Evolutionary conservation across 192 early-diverging fungal species (phyloP), one percentile per base, ranked within the genome.

Genomic region (Ambispora gerdemannii): DNA sequence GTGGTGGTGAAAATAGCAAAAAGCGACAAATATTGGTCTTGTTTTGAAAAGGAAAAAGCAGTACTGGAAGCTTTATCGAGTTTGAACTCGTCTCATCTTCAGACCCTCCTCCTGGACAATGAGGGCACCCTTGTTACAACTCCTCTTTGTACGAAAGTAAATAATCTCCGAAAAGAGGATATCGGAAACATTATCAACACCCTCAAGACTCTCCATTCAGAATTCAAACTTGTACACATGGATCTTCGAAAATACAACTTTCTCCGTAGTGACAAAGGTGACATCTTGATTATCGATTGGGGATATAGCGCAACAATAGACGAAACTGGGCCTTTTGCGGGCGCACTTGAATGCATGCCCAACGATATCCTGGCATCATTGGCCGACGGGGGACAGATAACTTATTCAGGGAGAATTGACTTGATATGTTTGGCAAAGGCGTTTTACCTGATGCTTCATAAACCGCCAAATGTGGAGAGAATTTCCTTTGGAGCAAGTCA

Each of bases 271-370:
- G 0, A 66, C 20, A 32, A 35, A 25, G 66, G 10, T 3, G 50
- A 64, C 2, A 64, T 64, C 20, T 17, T 64, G 3, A 67, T 67
- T 53, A 67, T 35, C 34, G 66, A 67, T 31, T 67, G 66, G 66
- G 66, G 50, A 55, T 55, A 67, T 33, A 67, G 66, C 8, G 22
- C 7, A 67, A 53, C 27, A 53, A 52, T 27, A 17, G 20, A 30
- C 53, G 51, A 67, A 53, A 35, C 0, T 25, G 32, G 10, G 0
- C 3, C 2, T 17, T 67, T 67, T 55, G 50, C 50, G 4, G 66
- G 66, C n/a, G 50, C 66, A 33, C 50, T 67, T 4, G 66, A 67
- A 3, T 53, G 50, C 15, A 67, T 67, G 66, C 66, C 50, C 0
- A 4, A 67, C 31, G 4, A 55, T 6, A n/a, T 52, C 38, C 25